Evolutionary conservation across 2,329 filamentous ascomycete genomes (phyloP), one percentile per base, ranked within the genome.

Genomic region (Penicillium sp.): DNA sequence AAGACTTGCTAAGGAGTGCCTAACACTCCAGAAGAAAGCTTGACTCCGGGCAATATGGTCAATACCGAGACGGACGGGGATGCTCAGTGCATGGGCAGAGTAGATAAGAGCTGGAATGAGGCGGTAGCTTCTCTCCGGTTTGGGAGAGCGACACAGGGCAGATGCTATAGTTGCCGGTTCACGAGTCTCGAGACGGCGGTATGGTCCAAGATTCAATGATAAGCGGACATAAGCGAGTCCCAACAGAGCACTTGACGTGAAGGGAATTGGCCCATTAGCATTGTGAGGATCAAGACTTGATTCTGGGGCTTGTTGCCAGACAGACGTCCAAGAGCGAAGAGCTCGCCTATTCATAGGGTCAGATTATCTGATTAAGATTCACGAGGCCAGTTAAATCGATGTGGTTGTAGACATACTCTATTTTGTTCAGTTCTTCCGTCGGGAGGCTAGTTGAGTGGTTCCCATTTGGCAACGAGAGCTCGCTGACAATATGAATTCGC

Each of bases 31-130:
- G 57, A 74, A 76, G 48, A 77, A 73, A 3, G 74, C 71, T 58
- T 77, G 75, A 37, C 71, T 77, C 25, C 71, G 69, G 2, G 73
- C 75, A 46, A 78, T 72, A 46, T 74, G 73, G 28, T 76, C 73
- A 42, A 78, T 74, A 0, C 75, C 75, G 25, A 78, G 60, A 8
- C 73, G 69, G 3, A 77, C 73, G 1, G 74, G 74, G 70, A 89
- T 87, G 3, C 87, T 88, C 38, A 91, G 77, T 0, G 88, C 87
- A 70, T 90, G 88, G 30, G 88, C 85, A 1, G 87, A 86, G 68
- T 91, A 88, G 30, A 89, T 82, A 0, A 90, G 84, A 0, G 88
- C 88, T 49, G 87, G 80, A 37, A 85, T 86, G 26, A 90, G 80
- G 35, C 85, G 83, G 22, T 83, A 78, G 56, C 84, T 87, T 55